A percentile compares a stretch with the other conserved stretches of the same genome.
Evolutionary conservation across 1,139 yeast genomes (phyloP).

Genomic region (Taphrina communis): DNA sequence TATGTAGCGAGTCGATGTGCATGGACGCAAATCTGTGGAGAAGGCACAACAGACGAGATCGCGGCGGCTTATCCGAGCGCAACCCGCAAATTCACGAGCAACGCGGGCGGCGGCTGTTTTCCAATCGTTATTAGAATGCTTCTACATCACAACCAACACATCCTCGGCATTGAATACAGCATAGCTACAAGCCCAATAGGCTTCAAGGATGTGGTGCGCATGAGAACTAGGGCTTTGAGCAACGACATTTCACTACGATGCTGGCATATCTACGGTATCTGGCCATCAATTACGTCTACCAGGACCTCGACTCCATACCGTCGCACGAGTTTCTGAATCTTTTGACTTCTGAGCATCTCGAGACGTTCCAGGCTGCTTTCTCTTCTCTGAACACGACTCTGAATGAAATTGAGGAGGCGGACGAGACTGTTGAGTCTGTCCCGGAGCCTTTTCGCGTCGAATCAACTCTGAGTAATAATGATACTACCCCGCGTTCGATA

Average conservation of each 20-base stretch:
- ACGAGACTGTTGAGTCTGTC: not conserved
- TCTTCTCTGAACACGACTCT: conserved; percentile 1
- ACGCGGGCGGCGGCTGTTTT: conserved; percentile 4
- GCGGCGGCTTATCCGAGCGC: not conserved
- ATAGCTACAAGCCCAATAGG: not conserved
- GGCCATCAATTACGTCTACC: conserved; percentile 15
- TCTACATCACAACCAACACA: not conserved
- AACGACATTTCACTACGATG: not conserved
- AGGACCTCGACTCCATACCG: conserved; percentile 19
- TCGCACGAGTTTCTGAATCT: conserved; percentile 23
- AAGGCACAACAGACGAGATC: no score
- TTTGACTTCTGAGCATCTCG: conserved; percentile 35
- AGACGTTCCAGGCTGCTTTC: conserved; percentile 36
- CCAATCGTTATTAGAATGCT: not conserved
- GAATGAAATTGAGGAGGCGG: conserved; percentile 23
- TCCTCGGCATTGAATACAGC: conserved; percentile 9
- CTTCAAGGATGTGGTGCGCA: not conserved
- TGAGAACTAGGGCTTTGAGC: not conserved
- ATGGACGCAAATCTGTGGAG: no score
- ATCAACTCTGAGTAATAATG: not conserved
- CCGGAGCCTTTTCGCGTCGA: not conserved
- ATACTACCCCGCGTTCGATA: not conserved
- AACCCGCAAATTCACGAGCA: conserved; percentile 5
- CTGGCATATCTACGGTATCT: conserved; percentile 18
- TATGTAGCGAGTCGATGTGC: no score